These are phyloP conservation scores for Sarocladiaceae sp. DNA, from an alignment of 2,329 filamentous ascomycete genomes.

Conservation along the genomic window DNA sequence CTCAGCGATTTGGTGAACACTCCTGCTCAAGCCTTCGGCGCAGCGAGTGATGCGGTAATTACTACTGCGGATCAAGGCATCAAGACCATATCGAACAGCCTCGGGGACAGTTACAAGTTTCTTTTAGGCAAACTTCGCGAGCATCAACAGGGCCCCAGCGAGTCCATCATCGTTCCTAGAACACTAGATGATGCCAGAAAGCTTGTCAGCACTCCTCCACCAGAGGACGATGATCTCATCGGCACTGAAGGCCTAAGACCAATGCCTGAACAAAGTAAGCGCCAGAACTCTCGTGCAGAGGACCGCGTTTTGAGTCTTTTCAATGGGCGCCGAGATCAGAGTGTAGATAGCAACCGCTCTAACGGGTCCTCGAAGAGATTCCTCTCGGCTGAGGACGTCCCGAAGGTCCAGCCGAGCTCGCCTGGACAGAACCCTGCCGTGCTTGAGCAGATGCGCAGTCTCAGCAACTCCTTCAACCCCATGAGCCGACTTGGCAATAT, in stretches of 20 bases:
- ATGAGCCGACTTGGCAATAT: conserved; percentile 72
- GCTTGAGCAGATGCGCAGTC: conserved; percentile 74
- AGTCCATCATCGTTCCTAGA: conserved; percentile 63
- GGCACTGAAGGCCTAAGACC: conserved; percentile 27
- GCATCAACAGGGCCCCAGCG: conserved; percentile 39
- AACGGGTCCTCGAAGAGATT: conserved; percentile 54
- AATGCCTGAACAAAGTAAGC: conserved; percentile 21
- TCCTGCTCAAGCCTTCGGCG: conserved; percentile 73
- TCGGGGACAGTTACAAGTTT: conserved; percentile 92
- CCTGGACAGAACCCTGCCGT: conserved; percentile 44
- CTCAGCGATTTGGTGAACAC: conserved; percentile 83
- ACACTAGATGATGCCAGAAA: conserved; percentile 90
- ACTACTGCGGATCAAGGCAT: conserved; percentile 86
- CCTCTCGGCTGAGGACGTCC: conserved; percentile 39
- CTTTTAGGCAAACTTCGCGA: conserved; percentile 83
- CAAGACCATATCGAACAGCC: conserved; percentile 83
- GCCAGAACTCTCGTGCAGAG: conserved; percentile 31
- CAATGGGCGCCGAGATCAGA: conserved; percentile 68
- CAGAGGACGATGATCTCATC: conserved; percentile 56
- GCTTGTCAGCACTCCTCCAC: conserved; percentile 69
- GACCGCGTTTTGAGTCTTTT: conserved; percentile 67
- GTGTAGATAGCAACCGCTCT: conserved; percentile 66
- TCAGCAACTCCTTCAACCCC: conserved; percentile 76
- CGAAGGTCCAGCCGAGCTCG: conserved; percentile 14
- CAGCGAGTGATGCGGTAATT: conserved; percentile 77